Percentiles rank a stretch among this genome's conserved stretches.
Conservation (phyloP, 2,329 filamentous ascomycete genomes). For the Aspergillus sp. region DNA sequence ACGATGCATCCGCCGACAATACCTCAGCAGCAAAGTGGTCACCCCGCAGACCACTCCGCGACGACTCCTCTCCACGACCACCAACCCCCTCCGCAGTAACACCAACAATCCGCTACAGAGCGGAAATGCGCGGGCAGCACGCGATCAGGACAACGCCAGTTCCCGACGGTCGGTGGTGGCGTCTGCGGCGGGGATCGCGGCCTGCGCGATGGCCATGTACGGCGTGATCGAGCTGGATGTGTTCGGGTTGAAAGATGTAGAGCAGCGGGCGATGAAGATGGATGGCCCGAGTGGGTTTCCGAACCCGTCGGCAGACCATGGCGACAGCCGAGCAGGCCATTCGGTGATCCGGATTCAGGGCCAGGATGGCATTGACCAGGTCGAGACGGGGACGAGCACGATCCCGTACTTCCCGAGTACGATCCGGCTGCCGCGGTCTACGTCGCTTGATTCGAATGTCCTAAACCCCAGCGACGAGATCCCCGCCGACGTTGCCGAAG, state of each 20-base stretch:
- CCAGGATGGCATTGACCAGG: conserved; percentile 60
- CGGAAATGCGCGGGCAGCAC: conserved; percentile 8
- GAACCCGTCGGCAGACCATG: no score
- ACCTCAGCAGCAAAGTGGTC: conserved; percentile 4
- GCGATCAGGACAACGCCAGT: conserved; percentile 18
- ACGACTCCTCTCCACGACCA: conserved; percentile 20
- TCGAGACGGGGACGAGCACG: conserved; percentile 72
- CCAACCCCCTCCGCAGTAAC: conserved; percentile 17
- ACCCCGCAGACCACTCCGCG: not conserved
- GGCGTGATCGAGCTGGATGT: conserved; percentile 32
- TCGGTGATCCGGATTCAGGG: conserved; percentile 34
- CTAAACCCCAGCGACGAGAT: conserved; percentile 31
- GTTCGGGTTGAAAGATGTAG: conserved; percentile 22
- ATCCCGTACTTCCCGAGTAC: conserved; percentile 70
- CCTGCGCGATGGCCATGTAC: conserved; percentile 34
- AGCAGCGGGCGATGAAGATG: conserved; percentile 24
- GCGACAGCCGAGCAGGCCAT: not conserved
- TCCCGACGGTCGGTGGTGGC: conserved; percentile 25
- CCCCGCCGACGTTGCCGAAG: conserved; percentile 26
- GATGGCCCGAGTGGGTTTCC: conserved; percentile 34
- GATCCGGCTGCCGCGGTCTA: conserved; percentile 50
- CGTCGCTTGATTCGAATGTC: conserved; percentile 23
- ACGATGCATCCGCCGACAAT: conserved; percentile 18
- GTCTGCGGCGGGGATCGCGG: conserved; percentile 31
- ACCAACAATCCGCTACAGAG: conserved; percentile 24